Base-by-base conservation (phyloP, 202 grass and related monocot genomes). In the Saccharum hybrid region DNA sequence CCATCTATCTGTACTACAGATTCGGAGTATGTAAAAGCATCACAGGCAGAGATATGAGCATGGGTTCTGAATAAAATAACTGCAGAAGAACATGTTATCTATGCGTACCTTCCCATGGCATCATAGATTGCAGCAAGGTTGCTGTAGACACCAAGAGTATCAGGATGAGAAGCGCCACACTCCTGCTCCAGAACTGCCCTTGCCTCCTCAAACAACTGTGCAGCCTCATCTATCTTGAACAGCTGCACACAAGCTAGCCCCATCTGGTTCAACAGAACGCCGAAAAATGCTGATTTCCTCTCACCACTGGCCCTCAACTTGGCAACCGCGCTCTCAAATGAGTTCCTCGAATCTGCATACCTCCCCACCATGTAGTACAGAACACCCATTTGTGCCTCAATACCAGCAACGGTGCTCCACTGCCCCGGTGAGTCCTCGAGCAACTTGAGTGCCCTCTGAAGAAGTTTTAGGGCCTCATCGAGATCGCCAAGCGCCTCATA, bases 191-290 rank as follows among this genome's bases (percentile, higher is more conserved):
- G 83, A 70, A 99, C 88, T 3, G 91, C 78, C 85, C 91, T 86
- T 61, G 93, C 93, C 81, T 99, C 96, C 77, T 99, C 96, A 82
- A 99, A 99, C 72, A 99, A 81, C 71, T 96, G 91, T 1, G 96
- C 93, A 34, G 96, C 96, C 46, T 99, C 96, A 33, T 99, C 89
- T 65, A 99, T 96, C 88, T 99, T 99, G 90, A 99, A 99, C 41
- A 99, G 85, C 52, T 99, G 96, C 34, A 99, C 93, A 16, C 93
- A 96, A 75, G 96, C 91, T 72, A 99, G 88, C 34, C 91, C 96
- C 96, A 99, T 99, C 81, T 99, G 96, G 60, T 99, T 99, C 67
- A 99, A 72, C 4, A 99, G 76, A 70, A 99, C 91, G 12, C 93
- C 96, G 31, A 99, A 99, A 79, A 99, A 99, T 30, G 96, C 96